These are phyloP conservation scores for Torulaspora indica DNA, from an alignment of 805 yeast species.

Conservation along the genomic window DNA sequence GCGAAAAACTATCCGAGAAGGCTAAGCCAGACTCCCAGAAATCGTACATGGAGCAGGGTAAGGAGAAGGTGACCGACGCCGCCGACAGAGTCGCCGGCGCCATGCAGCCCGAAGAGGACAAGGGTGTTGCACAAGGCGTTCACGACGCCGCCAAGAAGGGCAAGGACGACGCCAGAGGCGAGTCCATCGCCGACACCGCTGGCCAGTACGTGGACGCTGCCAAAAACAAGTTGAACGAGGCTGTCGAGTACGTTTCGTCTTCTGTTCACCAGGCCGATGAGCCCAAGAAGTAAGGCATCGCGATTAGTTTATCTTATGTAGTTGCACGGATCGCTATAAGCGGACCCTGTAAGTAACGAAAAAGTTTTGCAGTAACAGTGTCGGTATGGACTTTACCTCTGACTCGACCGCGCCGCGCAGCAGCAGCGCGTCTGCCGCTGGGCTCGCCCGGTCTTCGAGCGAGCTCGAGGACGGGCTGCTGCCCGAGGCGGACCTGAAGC, in stretches of 20 bases:
- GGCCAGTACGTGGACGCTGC: slow-evolving; percentile 55
- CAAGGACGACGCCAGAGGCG: slow-evolving; percentile 46
- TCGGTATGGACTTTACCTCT: slow-evolving; percentile 27
- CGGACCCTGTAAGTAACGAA: slow-evolving; percentile 3
- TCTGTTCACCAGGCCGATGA: slow-evolving; percentile 56
- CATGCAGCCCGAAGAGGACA: slow-evolving; percentile 59
- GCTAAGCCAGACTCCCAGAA: slow-evolving; percentile 70
- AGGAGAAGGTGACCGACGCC: slow-evolving; percentile 64
- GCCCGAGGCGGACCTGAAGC: slow-evolving; percentile 16
- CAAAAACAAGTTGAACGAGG: slow-evolving; percentile 45
- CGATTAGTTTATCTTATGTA: slow-evolving; percentile 38
- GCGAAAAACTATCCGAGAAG: slow-evolving; percentile 63
- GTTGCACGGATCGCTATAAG: not conserved
- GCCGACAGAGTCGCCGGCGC: slow-evolving; percentile 59
- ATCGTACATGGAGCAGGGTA: slow-evolving; percentile 56
- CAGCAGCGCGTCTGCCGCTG: slow-evolving; percentile 1
- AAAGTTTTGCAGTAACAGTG: not conserved
- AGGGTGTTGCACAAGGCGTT: slow-evolving; percentile 64
- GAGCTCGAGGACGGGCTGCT: not conserved
- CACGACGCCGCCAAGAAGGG: slow-evolving; percentile 58
- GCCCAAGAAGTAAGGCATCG: slow-evolving; percentile 25
- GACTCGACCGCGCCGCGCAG: slow-evolving; percentile 14
- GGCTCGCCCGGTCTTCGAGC: slow-evolving; percentile 4
- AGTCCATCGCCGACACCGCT: slow-evolving; percentile 51
- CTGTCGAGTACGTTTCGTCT: slow-evolving; percentile 44